Evolutionary conservation across 192 early-diverging fungal species (phyloP).

Genomic region (Linnemannia zychae): DNA sequence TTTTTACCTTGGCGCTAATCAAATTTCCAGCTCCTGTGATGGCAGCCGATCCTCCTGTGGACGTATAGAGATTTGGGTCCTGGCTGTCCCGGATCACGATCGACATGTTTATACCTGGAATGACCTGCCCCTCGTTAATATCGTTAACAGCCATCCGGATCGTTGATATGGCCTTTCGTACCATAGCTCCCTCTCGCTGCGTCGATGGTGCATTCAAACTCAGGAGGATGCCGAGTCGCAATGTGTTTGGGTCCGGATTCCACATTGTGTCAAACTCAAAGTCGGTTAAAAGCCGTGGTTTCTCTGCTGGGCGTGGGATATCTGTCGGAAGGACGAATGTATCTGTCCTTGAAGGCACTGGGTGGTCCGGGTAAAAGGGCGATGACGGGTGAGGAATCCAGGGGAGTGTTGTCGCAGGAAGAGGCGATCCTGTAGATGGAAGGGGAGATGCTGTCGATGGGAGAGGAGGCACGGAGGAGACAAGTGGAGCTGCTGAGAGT

Average conservation of each 20-base stretch:
- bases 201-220: neutral
- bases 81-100: constrained; percentile 30
- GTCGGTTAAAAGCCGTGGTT: constrained; percentile 34
- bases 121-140: constrained; percentile 49
- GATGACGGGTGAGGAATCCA: neutral
- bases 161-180: constrained; percentile 23
- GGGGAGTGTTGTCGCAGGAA: neutral
- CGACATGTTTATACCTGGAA: constrained; percentile 50
- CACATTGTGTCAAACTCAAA: constrained; percentile 42
- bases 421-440: neutral
- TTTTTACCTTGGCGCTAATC: constrained; percentile 18
- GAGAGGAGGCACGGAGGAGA: neutral
- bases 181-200: neutral
- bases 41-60: constrained; percentile 14
- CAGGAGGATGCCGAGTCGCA: constrained; percentile 27
- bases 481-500: neutral
- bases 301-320: constrained; percentile 13
- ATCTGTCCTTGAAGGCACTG: neutral
- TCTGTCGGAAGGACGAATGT: neutral
- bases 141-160: constrained; percentile 63
- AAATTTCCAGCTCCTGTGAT: constrained; percentile 4
- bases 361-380: neutral
- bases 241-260: constrained; percentile 15
- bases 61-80: constrained; percentile 6
- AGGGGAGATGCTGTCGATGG: neutral